Base-by-base conservation (phyloP, 2,329 filamentous ascomycete species). In the Emmonsiellopsis sp. region DNA sequence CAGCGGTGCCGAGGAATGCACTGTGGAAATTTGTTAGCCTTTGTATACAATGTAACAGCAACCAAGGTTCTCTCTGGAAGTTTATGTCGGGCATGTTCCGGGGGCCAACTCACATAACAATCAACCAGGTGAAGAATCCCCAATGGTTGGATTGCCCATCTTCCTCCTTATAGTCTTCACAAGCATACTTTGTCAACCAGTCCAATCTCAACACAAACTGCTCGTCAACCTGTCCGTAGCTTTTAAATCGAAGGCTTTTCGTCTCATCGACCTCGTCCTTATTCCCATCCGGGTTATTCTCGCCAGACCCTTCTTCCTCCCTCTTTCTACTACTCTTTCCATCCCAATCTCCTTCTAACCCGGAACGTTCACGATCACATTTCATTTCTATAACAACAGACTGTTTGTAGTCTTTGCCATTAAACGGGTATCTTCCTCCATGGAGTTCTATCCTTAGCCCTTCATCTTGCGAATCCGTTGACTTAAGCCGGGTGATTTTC, bases 101-200 rank as follows among this genome's bases (percentile, higher is more conserved):
- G n/a, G 35, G 8, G 46, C 48, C 50, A 41, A 53, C 87, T 78
- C 73, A 95, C 90, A 97, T 83, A 61, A 98, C 84, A 61, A 97
- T 82, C 65, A 97, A 81, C 93, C 93, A 98, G 15, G 92, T 96
- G 65, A 97, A 97, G 76, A 96, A 93, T 1, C 93, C 93, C 93
- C 92, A 97, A 65, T 82, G 79, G 15, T 70, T 70, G 51, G 76
- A 75, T 54, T 75, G 74, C 54, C 73, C 68, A 42, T 65, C 60
- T 40, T 72, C 74, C 13, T 76, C 72, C 47, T 74, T 71, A 61
- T 73, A 74, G 37, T 75, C 73, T 65, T 89, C 84, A 68, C 93
- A 97, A 0, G 89, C 92, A 65, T 89, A 84, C 69, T 92, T 89
- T 11, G 92, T 96, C 65, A 80, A 76, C 92, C 92, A 98, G 37